Base-by-base conservation (phyloP, 2,329 filamentous ascomycete genomes). In the Aureobasidium sp. region DNA sequence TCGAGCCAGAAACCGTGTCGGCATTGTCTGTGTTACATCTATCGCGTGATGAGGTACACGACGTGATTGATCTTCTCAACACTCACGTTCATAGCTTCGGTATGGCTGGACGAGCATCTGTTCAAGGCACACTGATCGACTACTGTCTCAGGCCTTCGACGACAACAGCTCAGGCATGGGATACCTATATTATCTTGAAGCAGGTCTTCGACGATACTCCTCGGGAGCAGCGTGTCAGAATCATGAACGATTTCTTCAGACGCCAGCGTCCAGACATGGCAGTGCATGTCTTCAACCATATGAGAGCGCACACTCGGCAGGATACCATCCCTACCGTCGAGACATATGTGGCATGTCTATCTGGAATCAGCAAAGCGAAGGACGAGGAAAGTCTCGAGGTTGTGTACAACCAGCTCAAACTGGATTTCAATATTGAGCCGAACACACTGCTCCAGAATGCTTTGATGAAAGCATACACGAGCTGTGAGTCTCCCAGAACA, bases 221-320 rank as follows among this genome's bases (percentile, higher is more conserved):
- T n/a, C 79, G 85, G 6, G 77, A 80, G 2, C 79, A 83, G 55
- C 87, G 93, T 10, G 85, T 87, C 15, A 75, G 80, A 29, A 79
- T 97, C 48, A 96, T 99, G 89, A 82, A 87, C 26, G 80, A 83
- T 26, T 97, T 97, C 75, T 96, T 97, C 76, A 96, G 95, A 71
- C 87, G 91, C 42, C 81, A 84, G 32, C 85, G 91, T 12, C 82
- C 90, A 13, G 92, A 97, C 69, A 91, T 97, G 82, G 92, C 90
- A 2, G 86, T 85, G 51, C 82, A 91, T 65, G 86, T 96, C 37
- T 97, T 99, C 74, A 89, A 89, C 15, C 90, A 97, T 72, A 97
- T 97, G 92, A 88, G 91, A n/a, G 82, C 88, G 56, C 87, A 91
- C 66, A 80, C 82, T 27, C 84, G 87, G 62, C 76, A 77, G 2